Evolutionary conservation across 2,329 filamentous ascomycete genomes (phyloP).

Genomic region (Talaromyces amestolkiae): DNA sequence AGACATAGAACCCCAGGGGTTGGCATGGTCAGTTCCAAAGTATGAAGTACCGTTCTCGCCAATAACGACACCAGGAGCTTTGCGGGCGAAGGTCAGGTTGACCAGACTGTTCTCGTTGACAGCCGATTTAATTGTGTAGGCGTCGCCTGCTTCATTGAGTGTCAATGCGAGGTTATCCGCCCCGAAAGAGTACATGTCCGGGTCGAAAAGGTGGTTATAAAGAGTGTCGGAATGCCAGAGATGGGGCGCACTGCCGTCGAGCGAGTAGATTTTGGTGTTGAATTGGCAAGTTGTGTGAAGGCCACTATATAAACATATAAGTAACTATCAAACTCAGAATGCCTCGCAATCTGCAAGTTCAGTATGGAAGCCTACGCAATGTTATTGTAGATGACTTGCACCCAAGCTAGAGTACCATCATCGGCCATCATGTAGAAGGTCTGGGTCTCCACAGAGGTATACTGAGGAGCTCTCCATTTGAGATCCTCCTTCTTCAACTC

Average conservation of each 20-base stretch:
- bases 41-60: conserved; percentile 80
- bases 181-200: conserved; percentile 78
- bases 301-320: conserved; percentile 56
- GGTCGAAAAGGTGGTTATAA: conserved; percentile 75
- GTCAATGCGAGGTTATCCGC: conserved; percentile 82
- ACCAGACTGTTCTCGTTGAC: conserved; percentile 77
- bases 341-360: neutral
- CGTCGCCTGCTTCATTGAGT: conserved; percentile 77
- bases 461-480: conserved; percentile 77
- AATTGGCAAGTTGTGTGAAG: conserved; percentile 90
- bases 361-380: conserved; percentile 66
- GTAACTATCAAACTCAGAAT: neutral
- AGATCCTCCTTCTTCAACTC: conserved; percentile 74
- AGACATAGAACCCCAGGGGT: conserved; percentile 90
- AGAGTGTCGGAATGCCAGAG: conserved; percentile 83
- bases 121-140: conserved; percentile 87
- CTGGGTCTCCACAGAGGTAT: conserved; percentile 90
- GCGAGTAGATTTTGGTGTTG: conserved; percentile 87
- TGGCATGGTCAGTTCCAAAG: conserved; percentile 78
- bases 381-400: conserved; percentile 96
- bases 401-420: conserved; percentile 70
- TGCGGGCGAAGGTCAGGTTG: conserved; percentile 76
- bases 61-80: conserved; percentile 75
- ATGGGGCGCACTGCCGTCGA: conserved; percentile 67
- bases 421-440: conserved; percentile 88